Conservation (phyloP, 345 rosid genomes). For the Laguncularia racemosa region DNA sequence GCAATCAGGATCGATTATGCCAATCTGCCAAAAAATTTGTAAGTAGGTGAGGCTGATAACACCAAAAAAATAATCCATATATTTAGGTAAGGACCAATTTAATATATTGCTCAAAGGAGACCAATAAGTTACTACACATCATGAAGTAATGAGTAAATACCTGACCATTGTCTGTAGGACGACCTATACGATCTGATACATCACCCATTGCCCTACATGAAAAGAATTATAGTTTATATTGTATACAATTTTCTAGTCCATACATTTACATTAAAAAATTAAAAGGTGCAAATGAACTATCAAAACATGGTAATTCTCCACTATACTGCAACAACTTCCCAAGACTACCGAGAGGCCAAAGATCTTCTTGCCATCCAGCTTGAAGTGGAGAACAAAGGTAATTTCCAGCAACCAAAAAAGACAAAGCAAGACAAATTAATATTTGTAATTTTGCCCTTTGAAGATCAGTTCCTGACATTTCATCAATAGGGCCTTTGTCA, state of each 20-base stretch:
- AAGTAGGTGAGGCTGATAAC: not conserved
- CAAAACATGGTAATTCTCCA: conserved; percentile 4
- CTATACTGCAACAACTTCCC: not conserved
- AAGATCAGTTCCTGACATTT: too few relatives aligned
- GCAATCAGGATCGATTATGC: conserved; percentile 95
- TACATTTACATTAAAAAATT: not conserved
- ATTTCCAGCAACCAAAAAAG: too few relatives aligned
- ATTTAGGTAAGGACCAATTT: too few relatives aligned
- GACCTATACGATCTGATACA: conserved; percentile 89
- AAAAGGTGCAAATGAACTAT: not conserved
- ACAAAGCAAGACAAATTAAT: too few relatives aligned
- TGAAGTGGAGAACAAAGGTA: too few relatives aligned
- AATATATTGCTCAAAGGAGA: not conserved
- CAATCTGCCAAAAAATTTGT: conserved; percentile 51
- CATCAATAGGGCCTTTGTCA: too few relatives aligned
- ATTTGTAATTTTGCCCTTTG: too few relatives aligned
- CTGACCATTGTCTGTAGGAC: conserved; percentile 93
- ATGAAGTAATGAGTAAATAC: conserved; percentile 24
- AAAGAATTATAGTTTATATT: not conserved
- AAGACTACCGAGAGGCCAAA: too few relatives aligned
- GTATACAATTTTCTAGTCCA: too few relatives aligned
- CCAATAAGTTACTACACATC: too few relatives aligned
- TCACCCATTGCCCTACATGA: conserved; percentile 82
- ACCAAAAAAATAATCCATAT: not conserved
- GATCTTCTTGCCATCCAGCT: too few relatives aligned